These are phyloP conservation scores for Kazachstania sp. DNA, from an alignment of 1,139 yeast species.

Conservation along the genomic window DNA sequence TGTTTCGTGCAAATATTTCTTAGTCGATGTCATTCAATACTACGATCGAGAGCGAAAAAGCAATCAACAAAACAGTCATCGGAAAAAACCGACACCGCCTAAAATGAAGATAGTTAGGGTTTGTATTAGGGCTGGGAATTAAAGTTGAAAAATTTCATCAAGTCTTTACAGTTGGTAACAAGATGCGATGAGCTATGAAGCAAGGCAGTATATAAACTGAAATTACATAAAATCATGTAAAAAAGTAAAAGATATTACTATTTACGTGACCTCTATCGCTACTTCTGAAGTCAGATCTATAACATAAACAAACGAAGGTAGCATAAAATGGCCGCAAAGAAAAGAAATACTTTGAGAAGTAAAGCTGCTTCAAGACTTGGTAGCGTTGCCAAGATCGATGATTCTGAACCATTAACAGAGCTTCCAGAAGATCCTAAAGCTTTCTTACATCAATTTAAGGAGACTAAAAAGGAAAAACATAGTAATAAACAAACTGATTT, in stretches of 20 bases:
- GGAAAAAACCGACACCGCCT: not conserved
- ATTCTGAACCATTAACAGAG: constrained; percentile 7
- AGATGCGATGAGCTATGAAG: constrained; percentile 1
- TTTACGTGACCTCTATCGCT: no score
- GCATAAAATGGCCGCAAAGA: constrained; percentile 36
- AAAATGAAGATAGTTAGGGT: not conserved
- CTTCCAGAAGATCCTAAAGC: constrained; percentile 39
- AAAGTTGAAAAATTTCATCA: not conserved
- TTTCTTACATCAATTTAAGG: constrained; percentile 45
- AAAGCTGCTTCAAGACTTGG: constrained; percentile 30
- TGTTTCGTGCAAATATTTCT: no score
- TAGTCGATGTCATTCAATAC: not conserved
- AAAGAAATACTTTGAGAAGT: constrained; percentile 41
- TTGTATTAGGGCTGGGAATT: not conserved
- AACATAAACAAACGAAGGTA: not conserved
- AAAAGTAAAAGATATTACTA: no score
- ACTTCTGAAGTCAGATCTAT: not conserved
- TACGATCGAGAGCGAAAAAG: not conserved
- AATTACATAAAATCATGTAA: no score
- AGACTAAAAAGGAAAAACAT: constrained; percentile 48
- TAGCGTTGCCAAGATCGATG: constrained; percentile 6
- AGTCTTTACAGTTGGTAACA: not conserved
- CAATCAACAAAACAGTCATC: not conserved
- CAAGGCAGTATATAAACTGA: no score
- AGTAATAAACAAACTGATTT: constrained; percentile 31